phyloP scores from a whole-genome alignment of 176 grass and related monocot genomes.

The Areca catechu region DNA sequence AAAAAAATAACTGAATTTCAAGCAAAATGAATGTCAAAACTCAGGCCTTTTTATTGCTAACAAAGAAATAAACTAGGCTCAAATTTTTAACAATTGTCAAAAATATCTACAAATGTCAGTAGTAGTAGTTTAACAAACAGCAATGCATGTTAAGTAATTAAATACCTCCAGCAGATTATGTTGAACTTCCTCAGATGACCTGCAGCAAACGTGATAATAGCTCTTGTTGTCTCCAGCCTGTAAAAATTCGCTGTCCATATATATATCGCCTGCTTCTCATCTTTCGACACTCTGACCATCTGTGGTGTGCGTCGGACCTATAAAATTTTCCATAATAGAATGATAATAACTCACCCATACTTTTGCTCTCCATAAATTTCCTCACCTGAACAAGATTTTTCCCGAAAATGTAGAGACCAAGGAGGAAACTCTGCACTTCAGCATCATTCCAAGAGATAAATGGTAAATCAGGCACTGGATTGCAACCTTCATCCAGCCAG shows the following conservation, averaged over 20 bases:
- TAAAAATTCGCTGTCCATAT: constrained; percentile 71
- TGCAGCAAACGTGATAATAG: constrained; percentile 62
- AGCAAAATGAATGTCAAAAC: too few relatives aligned
- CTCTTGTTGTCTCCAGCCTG: constrained; percentile 69
- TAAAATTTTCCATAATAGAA: constrained; percentile 89
- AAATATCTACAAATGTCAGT: too few relatives aligned
- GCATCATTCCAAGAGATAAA: constrained; percentile 44
- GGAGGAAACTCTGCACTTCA: constrained; percentile 60
- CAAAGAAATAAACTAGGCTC: too few relatives aligned
- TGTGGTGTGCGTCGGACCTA: constrained; percentile 47
- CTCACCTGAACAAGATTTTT: constrained; percentile 77
- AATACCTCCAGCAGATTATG: constrained; percentile 56
- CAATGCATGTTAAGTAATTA: not conserved
- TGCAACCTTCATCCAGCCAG: constrained; percentile 5
- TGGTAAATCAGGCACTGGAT: constrained; percentile 42
- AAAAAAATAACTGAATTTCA: too few relatives aligned
- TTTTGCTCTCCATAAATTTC: constrained; percentile 52
- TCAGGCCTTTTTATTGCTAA: too few relatives aligned
- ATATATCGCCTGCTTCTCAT: constrained; percentile 73
- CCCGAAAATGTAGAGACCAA: constrained; percentile 86
- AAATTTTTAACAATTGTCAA: too few relatives aligned
- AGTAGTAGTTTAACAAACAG: not conserved
- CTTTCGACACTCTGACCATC: constrained; percentile 66
- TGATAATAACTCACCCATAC: constrained; percentile 64
- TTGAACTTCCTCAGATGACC: constrained; percentile 41